Conservation (phyloP, 768 basidiomycete species). For the Naganishia randhawae region DNA sequence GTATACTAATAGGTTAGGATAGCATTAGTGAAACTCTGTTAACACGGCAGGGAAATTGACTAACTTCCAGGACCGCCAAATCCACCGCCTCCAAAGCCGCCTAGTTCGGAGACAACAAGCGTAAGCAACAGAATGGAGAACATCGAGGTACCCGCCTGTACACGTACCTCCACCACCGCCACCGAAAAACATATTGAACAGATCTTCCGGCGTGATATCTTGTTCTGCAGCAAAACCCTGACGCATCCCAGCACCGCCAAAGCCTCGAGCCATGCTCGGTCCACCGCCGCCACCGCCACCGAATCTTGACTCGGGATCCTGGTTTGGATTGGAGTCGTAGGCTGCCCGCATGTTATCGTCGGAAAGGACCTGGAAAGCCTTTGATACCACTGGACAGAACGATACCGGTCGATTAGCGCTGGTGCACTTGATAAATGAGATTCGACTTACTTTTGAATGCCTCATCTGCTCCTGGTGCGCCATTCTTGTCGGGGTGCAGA, state of each 20-base stretch:
- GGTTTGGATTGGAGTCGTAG: slow-evolving; percentile 61
- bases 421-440: not conserved
- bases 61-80: slow-evolving; percentile 55
- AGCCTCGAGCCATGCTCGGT: slow-evolving; percentile 34
- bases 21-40: slow-evolving; percentile 49
- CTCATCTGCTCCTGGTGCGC: slow-evolving; percentile 96
- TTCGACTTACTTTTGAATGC: slow-evolving; percentile 82
- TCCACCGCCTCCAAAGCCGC: slow-evolving; percentile 47
- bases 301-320: slow-evolving; percentile 71
- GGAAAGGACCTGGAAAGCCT: slow-evolving; percentile 93
- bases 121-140: not conserved
- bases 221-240: slow-evolving; percentile 60
- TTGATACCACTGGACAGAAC: slow-evolving; percentile 75
- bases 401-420: slow-evolving; percentile 1
- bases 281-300: slow-evolving; percentile 44
- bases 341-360: slow-evolving; percentile 86
- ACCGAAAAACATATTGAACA: slow-evolving; percentile 99
- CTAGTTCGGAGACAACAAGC: not conserved
- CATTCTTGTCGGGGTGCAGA: slow-evolving; percentile 57
- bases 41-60: not conserved
- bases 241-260: slow-evolving; percentile 38
- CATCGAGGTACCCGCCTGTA: slow-evolving; percentile 30
- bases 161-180: slow-evolving; percentile 55
- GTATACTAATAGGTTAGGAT: slow-evolving; percentile 35
- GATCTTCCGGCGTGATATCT: slow-evolving; percentile 88